Conservation (phyloP, 768 basidiomycete species). For the Asterophora lycoperdoides region DNA sequence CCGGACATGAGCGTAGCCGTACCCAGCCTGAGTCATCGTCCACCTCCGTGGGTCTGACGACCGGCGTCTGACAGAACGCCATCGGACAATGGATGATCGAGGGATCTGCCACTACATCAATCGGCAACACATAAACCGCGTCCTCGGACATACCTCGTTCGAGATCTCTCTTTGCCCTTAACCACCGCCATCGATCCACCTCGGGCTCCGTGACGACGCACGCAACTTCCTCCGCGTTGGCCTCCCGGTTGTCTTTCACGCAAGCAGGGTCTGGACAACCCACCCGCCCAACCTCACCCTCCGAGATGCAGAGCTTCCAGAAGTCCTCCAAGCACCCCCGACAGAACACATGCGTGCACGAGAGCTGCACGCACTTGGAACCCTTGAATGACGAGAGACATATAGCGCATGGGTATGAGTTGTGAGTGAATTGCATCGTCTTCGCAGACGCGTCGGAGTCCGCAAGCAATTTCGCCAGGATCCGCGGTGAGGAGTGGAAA, state of each 20-base stretch:
- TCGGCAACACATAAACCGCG: not conserved
- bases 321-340: constrained; percentile 74
- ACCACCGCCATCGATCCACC: constrained; percentile 71
- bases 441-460: constrained; percentile 45
- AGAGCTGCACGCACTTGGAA: constrained; percentile 62
- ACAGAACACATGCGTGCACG: constrained; percentile 81
- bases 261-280: constrained; percentile 80
- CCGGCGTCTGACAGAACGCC: constrained; percentile 74
- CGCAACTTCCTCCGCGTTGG: constrained; percentile 67
- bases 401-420: constrained; percentile 69
- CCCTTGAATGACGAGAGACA: constrained; percentile 77
- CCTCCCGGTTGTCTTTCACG: constrained; percentile 59
- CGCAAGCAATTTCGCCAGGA: constrained; percentile 45
- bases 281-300: constrained; percentile 73
- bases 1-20: constrained; percentile 63
- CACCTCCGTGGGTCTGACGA: constrained; percentile 48
- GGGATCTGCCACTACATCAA: constrained; percentile 48
- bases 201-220: constrained; percentile 64
- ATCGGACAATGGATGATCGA: constrained; percentile 79
- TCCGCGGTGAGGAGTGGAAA: constrained; percentile 51
- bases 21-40: constrained; percentile 68
- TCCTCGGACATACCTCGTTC: constrained; percentile 55
- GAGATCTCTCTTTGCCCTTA: constrained; percentile 64
- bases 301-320: constrained; percentile 76
- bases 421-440: constrained; percentile 53